Percentiles rank a stretch among this genome's conserved stretches.
These are phyloP conservation scores for Fusarium floridanum DNA, from an alignment of 2,329 filamentous ascomycete species.

Conservation along the genomic window DNA sequence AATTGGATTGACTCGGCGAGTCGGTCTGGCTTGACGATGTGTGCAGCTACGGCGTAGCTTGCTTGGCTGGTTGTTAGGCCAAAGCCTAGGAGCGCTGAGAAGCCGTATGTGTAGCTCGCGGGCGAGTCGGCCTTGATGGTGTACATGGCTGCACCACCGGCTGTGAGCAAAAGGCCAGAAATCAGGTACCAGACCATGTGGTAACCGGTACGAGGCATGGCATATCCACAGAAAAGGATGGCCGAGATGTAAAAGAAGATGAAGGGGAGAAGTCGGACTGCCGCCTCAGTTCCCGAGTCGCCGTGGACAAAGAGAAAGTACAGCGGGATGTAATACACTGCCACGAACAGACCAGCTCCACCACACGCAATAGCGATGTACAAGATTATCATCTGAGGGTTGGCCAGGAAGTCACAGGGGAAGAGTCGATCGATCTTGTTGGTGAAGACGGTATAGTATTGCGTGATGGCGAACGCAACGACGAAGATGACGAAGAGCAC, in stretches of 20 bases:
- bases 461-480: slow-evolving; percentile 50
- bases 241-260: slow-evolving; percentile 30
- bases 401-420: slow-evolving; percentile 42
- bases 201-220: slow-evolving; percentile 28
- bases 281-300: slow-evolving; percentile 31
- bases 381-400: slow-evolving; percentile 42
- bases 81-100: slow-evolving; percentile 30
- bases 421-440: slow-evolving; percentile 48
- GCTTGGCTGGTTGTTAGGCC: slow-evolving; percentile 28
- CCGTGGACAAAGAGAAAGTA: slow-evolving; percentile 36
- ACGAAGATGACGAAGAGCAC: slow-evolving; percentile 56
- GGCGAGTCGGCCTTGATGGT: slow-evolving; percentile 18
- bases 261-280: slow-evolving; percentile 37
- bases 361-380: slow-evolving; percentile 31
- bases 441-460: slow-evolving; percentile 54
- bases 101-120: slow-evolving; percentile 36
- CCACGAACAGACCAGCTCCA: slow-evolving; percentile 25
- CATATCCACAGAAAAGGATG: slow-evolving; percentile 26
- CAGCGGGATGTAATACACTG: slow-evolving; percentile 31
- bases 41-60: slow-evolving; percentile 8
- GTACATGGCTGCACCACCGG: neutral
- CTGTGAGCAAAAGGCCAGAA: neutral
- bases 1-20: slow-evolving; percentile 28
- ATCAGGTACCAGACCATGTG: neutral
- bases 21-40: slow-evolving; percentile 14